phyloP scores from a whole-genome alignment of 148 eudicot species.

The Tetragonia tetragonoides region DNA sequence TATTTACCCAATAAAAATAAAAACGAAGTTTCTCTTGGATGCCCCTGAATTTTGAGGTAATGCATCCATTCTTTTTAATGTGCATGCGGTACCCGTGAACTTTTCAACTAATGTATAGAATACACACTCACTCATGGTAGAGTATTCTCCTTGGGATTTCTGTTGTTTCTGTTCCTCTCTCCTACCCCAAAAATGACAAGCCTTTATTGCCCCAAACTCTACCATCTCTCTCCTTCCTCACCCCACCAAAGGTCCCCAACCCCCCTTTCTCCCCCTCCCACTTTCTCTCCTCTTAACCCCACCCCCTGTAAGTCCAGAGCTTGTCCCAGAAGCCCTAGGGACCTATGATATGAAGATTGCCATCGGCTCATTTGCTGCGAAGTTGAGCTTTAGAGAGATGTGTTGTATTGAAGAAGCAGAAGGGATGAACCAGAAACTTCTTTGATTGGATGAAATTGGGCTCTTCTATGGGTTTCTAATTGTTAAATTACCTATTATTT shows the following conservation, averaged over 20 bases:
- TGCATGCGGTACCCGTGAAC: too few relatives aligned
- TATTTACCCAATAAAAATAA: too few relatives aligned
- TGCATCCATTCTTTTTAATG: too few relatives aligned
- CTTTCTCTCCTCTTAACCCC: slow-evolving; percentile 24
- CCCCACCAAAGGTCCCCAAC: slow-evolving; percentile 39
- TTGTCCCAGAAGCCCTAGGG: slow-evolving; percentile 48
- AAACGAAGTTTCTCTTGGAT: too few relatives aligned
- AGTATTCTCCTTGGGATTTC: too few relatives aligned
- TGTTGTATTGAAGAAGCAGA: slow-evolving; percentile 81
- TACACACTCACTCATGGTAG: too few relatives aligned
- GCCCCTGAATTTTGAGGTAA: too few relatives aligned
- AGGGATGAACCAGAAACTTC: slow-evolving; percentile 79
- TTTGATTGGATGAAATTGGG: slow-evolving; percentile 88
- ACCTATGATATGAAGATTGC: slow-evolving; percentile 72
- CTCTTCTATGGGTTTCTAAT: background rate
- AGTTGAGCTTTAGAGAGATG: slow-evolving; percentile 83
- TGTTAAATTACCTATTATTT: background rate
- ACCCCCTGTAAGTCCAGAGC: slow-evolving; percentile 46
- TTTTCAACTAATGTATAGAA: too few relatives aligned
- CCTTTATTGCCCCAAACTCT: too few relatives aligned
- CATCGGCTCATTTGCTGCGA: slow-evolving; percentile 74
- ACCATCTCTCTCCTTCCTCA: background rate
- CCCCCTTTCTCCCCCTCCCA: slow-evolving; percentile 32
- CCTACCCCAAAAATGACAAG: too few relatives aligned
- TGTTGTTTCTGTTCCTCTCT: too few relatives aligned